Evolutionary conservation across 345 rosid genomes (phyloP).

Genomic region (Populus deltoides): DNA sequence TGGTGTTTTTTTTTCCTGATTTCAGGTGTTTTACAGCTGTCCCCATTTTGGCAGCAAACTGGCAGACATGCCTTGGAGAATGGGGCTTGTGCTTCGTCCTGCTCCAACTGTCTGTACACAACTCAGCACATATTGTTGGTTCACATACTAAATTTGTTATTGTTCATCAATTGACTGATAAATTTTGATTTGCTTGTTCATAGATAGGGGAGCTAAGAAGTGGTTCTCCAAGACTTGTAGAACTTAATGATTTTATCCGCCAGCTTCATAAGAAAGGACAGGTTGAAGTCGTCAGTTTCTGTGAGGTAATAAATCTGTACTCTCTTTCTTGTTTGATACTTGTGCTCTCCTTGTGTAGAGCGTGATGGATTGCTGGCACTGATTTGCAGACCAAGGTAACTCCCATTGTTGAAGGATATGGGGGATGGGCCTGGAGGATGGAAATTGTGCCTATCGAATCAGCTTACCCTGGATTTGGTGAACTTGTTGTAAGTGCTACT

Average conservation of each 20-base stretch:
- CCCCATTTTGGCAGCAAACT: conserved; percentile 98
- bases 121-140: conserved; percentile 1
- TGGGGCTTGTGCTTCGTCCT: conserved; percentile 93
- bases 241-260: conserved; percentile 82
- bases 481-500: conserved; percentile 68
- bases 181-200: conserved; percentile 13
- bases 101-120: conserved; percentile 78
- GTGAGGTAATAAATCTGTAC: conserved; percentile 58
- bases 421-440: conserved; percentile 96
- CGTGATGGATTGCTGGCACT: background rate
- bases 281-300: conserved; percentile 88
- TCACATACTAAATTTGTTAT: background rate
- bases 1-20: conserved; percentile 7
- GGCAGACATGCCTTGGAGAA: conserved; percentile 98
- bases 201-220: conserved; percentile 95
- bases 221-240: conserved; percentile 78
- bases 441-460: conserved; percentile 97
- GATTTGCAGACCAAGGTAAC: conserved; percentile 84
- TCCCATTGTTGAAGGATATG: conserved; percentile 95
- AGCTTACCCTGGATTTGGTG: conserved; percentile 97
- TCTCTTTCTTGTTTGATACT: background rate
- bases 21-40: conserved; percentile 93
- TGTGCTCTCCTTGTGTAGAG: background rate
- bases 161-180: conserved; percentile 4
- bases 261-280: conserved; percentile 71